These are phyloP conservation scores for Eragrostis tef DNA, from an alignment of 202 grass and related monocot species.

Conservation along the genomic window DNA sequence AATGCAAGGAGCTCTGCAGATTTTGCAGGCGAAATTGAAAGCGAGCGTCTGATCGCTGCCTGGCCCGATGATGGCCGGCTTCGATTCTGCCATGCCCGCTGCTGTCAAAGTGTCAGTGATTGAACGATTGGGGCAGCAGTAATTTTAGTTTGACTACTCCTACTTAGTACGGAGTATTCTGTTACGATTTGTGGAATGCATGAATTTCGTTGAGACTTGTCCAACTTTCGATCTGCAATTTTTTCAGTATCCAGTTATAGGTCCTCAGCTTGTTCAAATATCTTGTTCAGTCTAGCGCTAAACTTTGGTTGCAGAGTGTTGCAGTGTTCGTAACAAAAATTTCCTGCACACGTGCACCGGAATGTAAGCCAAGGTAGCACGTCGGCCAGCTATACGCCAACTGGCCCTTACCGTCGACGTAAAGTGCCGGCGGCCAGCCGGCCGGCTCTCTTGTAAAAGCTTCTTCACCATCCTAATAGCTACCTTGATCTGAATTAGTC, in stretches of 20 bases:
- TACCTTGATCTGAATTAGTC: neutral
- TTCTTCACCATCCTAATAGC: too few relatives aligned
- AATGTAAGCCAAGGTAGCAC: constrained; percentile 28
- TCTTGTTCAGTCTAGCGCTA: too few relatives aligned
- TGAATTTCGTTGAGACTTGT: too few relatives aligned
- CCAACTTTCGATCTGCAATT: too few relatives aligned
- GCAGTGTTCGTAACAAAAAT: too few relatives aligned
- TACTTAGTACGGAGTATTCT: too few relatives aligned
- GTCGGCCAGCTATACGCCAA: constrained; percentile 16
- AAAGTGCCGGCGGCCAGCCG: constrained; percentile 33
- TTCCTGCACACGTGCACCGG: constrained; percentile 10
- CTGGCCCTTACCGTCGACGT: constrained; percentile 47
- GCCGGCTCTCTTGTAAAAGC: neutral
- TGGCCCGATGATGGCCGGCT: neutral
- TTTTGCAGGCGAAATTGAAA: constrained; percentile 24
- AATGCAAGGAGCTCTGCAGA: neutral
- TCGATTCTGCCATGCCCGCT: neutral
- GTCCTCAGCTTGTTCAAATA: too few relatives aligned
- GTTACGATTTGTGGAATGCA: too few relatives aligned
- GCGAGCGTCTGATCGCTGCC: neutral
- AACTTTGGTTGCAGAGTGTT: neutral
- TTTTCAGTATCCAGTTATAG: too few relatives aligned
- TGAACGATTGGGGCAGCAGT: neutral
- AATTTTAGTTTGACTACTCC: neutral
- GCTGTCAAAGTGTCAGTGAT: neutral